Base-by-base conservation (phyloP, 1,284 basidiomycete genomes). In the Phenoliferia sp. region DNA sequence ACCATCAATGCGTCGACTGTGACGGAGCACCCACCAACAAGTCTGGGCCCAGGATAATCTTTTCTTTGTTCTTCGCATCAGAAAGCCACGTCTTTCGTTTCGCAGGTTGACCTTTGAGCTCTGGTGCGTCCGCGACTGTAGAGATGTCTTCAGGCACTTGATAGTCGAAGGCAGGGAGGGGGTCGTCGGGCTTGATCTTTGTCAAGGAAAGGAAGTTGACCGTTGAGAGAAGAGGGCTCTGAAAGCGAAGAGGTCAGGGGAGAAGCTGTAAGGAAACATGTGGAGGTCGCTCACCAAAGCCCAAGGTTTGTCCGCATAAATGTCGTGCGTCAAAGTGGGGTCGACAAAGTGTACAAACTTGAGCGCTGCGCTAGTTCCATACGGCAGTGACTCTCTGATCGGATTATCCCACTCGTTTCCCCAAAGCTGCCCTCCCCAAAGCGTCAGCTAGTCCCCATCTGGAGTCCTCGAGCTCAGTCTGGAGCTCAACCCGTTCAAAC, bases 81-180 rank as follows among this genome's bases (percentile, higher is more conserved):
- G 34, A 39, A n/a, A 72, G 55, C 58, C 74, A 74, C 32, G 66
- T 66, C 19, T 69, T 67, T 9, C 75, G 63, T 15, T 69, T 66
- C 12, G 67, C 58, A 10, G 72, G 65, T 44, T 70, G 59, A 17
- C 61, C 66, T 31, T 59, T 36, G 15, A 69, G 92, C 80, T 94
- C 87, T 70, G 88, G 82, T 79, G 94, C 92, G 77, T 86, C 86
- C 75, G 87, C 82, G 66, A 94, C 83, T 83, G 64, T 59, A 7
- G 62, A 26, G 44, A 69, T 59, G 61, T 75, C 74, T 28, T 76
- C 74, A 17, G 63, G 56, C 35, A 73, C 69, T 4, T 70, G 62
- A n/a, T 28, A 35, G 7, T 63, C 61, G 68, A 70, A 76, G 3
- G 56, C 17, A 0, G 66, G 50, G 17, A 62, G 28, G 1, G 44